A percentile compares a stretch with the other conserved stretches of the same genome.
Evolutionary conservation across 139 green algal genomes (phyloP).

Genomic region (Coelastrella sp.): DNA sequence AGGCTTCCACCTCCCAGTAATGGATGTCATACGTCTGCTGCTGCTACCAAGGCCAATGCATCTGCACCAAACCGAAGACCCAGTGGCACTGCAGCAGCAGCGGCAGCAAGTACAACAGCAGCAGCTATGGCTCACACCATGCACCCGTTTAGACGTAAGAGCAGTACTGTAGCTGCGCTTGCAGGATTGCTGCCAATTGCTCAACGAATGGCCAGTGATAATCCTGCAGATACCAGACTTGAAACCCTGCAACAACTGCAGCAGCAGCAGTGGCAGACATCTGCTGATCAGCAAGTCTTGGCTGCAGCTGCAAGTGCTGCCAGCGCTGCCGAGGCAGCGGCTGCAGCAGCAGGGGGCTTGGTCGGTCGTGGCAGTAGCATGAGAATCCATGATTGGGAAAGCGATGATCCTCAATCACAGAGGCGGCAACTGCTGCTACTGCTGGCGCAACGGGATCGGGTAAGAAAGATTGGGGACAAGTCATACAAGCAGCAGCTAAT

Average conservation of each 20-base stretch:
- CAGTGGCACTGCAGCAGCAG: not conserved
- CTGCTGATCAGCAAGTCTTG: not conserved
- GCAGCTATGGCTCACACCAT: not conserved
- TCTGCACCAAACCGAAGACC: not conserved
- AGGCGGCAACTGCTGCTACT: constrained; percentile 5
- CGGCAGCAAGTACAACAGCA: not conserved
- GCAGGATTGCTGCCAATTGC: not conserved
- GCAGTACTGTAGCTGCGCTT: not conserved
- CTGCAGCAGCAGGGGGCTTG: not conserved
- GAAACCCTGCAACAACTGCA: constrained; percentile 13
- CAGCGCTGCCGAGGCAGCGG: not conserved
- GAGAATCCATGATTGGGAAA: not conserved
- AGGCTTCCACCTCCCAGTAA: not conserved
- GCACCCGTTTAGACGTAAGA: not conserved
- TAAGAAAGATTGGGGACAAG: not conserved
- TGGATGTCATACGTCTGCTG: not conserved
- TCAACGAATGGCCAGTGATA: not conserved
- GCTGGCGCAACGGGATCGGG: not conserved
- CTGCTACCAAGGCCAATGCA: not conserved
- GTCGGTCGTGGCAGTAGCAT: not conserved
- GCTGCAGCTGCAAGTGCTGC: constrained; percentile 4
- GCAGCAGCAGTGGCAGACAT: not conserved
- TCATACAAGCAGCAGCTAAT: not conserved
- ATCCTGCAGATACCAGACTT: not conserved
- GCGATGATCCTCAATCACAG: not conserved